Conservation (phyloP, 2,329 filamentous ascomycete species). For the Cryphonectria carpinicola region DNA sequence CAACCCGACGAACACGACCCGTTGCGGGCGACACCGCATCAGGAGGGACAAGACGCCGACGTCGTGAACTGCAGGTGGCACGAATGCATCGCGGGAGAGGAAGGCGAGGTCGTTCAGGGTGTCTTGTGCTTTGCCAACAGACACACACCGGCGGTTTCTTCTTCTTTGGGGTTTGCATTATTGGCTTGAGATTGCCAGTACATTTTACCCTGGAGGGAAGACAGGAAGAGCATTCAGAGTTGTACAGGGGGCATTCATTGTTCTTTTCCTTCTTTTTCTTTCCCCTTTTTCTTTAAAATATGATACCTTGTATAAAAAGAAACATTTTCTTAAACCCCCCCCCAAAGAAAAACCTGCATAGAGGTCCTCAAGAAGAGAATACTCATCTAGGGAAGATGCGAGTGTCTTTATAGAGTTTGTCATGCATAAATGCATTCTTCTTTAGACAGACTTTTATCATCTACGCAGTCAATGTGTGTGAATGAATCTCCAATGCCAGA, state of each 20-base stretch:
- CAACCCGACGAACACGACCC: conserved; percentile 60
- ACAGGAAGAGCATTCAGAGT: not conserved
- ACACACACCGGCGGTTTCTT: not conserved
- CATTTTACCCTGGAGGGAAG: not conserved
- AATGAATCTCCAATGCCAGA: not conserved
- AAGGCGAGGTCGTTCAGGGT: not conserved
- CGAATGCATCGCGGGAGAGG: not conserved
- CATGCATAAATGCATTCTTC: not conserved
- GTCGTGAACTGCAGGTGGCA: not conserved
- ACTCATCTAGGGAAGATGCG: not conserved
- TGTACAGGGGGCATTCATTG: not conserved
- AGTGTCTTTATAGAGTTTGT: not conserved
- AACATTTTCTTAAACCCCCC: too few species aligned
- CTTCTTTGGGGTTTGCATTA: not conserved
- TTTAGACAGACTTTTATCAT: not conserved
- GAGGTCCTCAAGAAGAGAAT: too few species aligned
- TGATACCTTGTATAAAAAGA: conserved; percentile 1
- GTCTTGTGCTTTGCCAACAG: not conserved
- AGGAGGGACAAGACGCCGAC: conserved; percentile 33
- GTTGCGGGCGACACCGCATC: conserved; percentile 60
- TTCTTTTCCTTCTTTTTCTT: not conserved
- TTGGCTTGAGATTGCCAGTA: not conserved
- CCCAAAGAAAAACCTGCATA: too few species aligned
- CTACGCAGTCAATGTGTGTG: not conserved
- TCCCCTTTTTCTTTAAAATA: not conserved